Evolutionary conservation across 2,329 filamentous ascomycete species (phyloP).

Genomic region (Xylaria sp.): DNA sequence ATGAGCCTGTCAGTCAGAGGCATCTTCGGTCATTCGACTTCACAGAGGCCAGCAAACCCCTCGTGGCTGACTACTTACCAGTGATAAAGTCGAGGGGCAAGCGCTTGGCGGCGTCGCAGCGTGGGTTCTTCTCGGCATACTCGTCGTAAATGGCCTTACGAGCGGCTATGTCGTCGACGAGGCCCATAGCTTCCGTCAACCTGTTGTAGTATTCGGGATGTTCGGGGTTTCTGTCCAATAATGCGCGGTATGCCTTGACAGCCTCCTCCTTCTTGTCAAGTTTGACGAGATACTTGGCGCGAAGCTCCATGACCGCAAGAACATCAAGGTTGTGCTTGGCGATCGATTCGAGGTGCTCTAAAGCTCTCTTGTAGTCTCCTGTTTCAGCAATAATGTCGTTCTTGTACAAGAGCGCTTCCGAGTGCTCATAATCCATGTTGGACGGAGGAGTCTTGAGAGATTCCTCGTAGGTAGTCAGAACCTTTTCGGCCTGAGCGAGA

Average conservation of each 20-base stretch:
- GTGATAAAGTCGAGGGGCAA: conserved; percentile 85
- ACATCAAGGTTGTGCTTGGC: conserved; percentile 77
- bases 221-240: conserved; percentile 84
- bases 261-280: conserved; percentile 76
- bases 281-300: conserved; percentile 76
- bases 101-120: conserved; percentile 77
- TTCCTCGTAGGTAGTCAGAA: conserved; percentile 86
- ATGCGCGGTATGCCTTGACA: conserved; percentile 68
- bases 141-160: conserved; percentile 73
- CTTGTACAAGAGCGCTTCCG: conserved; percentile 91
- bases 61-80: conserved; percentile 41
- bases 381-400: conserved; percentile 89
- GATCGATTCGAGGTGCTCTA: conserved; percentile 77
- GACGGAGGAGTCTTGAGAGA: conserved; percentile 78
- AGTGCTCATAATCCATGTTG: conserved; percentile 81
- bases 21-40: neutral
- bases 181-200: conserved; percentile 62
- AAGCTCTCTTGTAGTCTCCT: conserved; percentile 73
- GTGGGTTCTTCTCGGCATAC: conserved; percentile 74
- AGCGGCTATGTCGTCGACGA: conserved; percentile 56
- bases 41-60: neutral
- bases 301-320: conserved; percentile 76
- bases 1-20: conserved; percentile 11
- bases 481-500: conserved; percentile 78
- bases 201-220: conserved; percentile 80